Evolutionary conservation across 2,329 filamentous ascomycete genomes (phyloP), one percentile per base, ranked within the genome.

Genomic region (Microsporum audouinii): DNA sequence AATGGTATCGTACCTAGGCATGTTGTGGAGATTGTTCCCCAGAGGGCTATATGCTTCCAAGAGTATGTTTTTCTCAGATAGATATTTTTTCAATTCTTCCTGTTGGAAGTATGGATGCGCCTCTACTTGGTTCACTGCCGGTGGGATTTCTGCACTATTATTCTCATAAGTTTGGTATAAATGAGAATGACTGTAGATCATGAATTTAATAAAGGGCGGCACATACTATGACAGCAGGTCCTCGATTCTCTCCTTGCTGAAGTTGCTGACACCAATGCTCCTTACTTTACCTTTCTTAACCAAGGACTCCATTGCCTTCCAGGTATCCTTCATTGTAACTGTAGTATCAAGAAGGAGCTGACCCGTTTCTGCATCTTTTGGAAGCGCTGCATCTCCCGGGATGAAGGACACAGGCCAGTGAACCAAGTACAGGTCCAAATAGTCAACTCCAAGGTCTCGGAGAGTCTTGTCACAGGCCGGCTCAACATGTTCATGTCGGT

Each of bases 61-160:
- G 61, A 78, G 75, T 60, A 83, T 82, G 23, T 76, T 77, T 65
- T 78, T 77, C 34, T 73, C 67, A 56, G 77, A 73, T 68, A 80
- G 81, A 67, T 78, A 80, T 57, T 79, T 73, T 33, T 82, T 70
- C 65, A 79, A 79, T 60, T 80, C 77, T 61, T 76, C 71, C 66
- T 84, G 82, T 39, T 79, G 82, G 12, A 84, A 73, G 53, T 89
- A 89, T 0, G 88, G 88, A 73, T 94, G 87, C 69, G 83, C 85
- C 76, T 92, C 88, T 69, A 92, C 88, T 78, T 94, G 88, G 76
- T 92, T 91, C 64, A 88, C 81, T 5, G 82, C 84, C 0, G 89
- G 89, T 2, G 77, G 70, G 63, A 87, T 71, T 66, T 80, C 81
- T 58, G 85, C 84, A 3, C 84, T 83, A 2, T 36, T 12, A 7